A percentile compares a stretch with the other conserved stretches of the same genome.
Conservation (phyloP, 140 eudicot species). For the Flaveria floridana region DNA sequence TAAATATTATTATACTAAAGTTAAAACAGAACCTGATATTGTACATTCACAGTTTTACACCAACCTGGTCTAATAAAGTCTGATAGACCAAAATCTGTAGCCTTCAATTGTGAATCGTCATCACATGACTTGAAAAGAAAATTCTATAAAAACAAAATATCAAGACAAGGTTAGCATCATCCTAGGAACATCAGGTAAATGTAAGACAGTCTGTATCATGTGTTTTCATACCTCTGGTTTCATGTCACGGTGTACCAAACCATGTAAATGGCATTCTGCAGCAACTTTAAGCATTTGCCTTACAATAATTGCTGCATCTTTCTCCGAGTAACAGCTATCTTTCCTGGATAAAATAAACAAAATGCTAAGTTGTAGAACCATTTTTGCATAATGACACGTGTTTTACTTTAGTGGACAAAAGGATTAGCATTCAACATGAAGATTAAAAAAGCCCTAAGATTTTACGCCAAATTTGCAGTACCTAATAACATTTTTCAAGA, state of each 20-base stretch:
- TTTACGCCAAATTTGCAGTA: background rate
- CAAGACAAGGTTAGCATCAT: conserved; percentile 12
- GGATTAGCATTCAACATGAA: background rate
- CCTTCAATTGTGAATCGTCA: conserved; percentile 82
- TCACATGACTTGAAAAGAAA: conserved; percentile 79
- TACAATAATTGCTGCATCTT: conserved; percentile 88
- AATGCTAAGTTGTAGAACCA: conserved; percentile 18
- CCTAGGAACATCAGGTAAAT: background rate
- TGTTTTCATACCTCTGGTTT: conserved; percentile 80
- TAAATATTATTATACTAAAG: too few species aligned
- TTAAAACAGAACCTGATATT: background rate
- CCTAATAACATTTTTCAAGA: background rate
- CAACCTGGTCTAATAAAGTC: conserved; percentile 90
- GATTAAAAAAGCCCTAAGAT: background rate
- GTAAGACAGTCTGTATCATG: background rate
- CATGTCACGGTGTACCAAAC: conserved; percentile 98
- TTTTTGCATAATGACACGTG: background rate
- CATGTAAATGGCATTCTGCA: conserved; percentile 93
- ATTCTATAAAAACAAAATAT: conserved; percentile 46
- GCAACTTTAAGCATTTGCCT: conserved; percentile 96
- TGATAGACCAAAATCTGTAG: conserved; percentile 94
- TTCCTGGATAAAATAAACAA: conserved; percentile 54
- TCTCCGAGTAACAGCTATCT: conserved; percentile 86
- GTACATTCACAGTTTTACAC: conserved; percentile 10
- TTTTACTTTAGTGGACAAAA: conserved; percentile 18